These are phyloP conservation scores for Albophoma yamanashiensis DNA, from an alignment of 2,329 filamentous ascomycete genomes.

Conservation along the genomic window DNA sequence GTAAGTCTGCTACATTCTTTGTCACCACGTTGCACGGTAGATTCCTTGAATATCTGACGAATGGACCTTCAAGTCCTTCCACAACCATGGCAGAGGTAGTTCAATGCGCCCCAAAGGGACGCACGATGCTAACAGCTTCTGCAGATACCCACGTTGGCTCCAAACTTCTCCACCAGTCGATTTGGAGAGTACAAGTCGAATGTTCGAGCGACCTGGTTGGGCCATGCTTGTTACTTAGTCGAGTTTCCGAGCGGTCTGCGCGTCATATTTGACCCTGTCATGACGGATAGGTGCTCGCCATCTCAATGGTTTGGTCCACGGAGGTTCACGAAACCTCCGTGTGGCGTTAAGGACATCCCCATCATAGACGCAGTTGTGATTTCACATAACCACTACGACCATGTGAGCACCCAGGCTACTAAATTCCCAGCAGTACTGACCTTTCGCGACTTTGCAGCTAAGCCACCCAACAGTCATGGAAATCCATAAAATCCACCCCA, in stretches of 20 bases:
- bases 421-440: neutral
- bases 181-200: neutral
- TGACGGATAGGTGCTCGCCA: constrained; percentile 70
- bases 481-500: constrained; percentile 54
- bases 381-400: constrained; percentile 80
- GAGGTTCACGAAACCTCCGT: constrained; percentile 64
- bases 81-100: neutral
- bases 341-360: constrained; percentile 62
- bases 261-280: constrained; percentile 80
- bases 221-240: constrained; percentile 79
- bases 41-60: neutral
- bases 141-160: neutral
- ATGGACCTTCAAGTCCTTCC: neutral
- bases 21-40: neutral
- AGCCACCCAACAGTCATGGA: constrained; percentile 60
- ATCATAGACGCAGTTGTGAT: constrained; percentile 62
- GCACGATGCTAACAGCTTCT: neutral
- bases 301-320: constrained; percentile 55
- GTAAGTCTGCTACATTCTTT: neutral
- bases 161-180: neutral
- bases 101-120: too few species aligned
- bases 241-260: constrained; percentile 73
- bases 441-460: constrained; percentile 24
- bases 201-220: constrained; percentile 64
- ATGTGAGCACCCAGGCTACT: constrained; percentile 30